Conservation (phyloP, 768 basidiomycete genomes). For the Amanita jacksonii region DNA sequence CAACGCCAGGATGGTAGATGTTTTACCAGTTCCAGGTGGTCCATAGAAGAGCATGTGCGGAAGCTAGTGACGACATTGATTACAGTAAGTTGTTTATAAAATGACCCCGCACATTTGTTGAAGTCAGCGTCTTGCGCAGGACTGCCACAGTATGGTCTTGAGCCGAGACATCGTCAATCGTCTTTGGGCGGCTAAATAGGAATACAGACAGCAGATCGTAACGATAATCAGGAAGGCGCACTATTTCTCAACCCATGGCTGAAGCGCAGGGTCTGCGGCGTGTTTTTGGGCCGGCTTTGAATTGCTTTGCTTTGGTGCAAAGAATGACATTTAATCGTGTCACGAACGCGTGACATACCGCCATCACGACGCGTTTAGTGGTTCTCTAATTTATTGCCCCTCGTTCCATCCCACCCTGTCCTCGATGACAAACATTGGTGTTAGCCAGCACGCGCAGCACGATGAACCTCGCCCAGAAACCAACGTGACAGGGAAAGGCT, state of each 20-base stretch:
- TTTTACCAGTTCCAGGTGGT: slow-evolving; percentile 97
- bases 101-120: slow-evolving; percentile 94
- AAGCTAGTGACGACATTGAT: no score
- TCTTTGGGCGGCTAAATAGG: slow-evolving; percentile 81
- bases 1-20: slow-evolving; percentile 93
- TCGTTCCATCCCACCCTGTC: background rate
- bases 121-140: slow-evolving; percentile 80
- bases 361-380: slow-evolving; percentile 29
- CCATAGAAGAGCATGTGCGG: slow-evolving; percentile 99
- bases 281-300: slow-evolving; percentile 34
- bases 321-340: slow-evolving; percentile 64
- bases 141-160: slow-evolving; percentile 96
- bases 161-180: slow-evolving; percentile 94
- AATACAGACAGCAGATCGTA: no score
- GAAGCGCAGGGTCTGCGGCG: slow-evolving; percentile 44
- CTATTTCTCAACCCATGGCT: slow-evolving; percentile 99
- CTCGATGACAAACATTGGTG: background rate
- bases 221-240: no score
- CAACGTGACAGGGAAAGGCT: background rate
- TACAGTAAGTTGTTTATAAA: no score
- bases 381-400: slow-evolving; percentile 16
- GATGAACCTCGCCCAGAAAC: no score
- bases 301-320: slow-evolving; percentile 34
- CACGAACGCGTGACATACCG: slow-evolving; percentile 38
- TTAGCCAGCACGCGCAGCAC: no score